Conservation (phyloP, 352 stramenopile genomes). For the Phytophthora fragariae region DNA sequence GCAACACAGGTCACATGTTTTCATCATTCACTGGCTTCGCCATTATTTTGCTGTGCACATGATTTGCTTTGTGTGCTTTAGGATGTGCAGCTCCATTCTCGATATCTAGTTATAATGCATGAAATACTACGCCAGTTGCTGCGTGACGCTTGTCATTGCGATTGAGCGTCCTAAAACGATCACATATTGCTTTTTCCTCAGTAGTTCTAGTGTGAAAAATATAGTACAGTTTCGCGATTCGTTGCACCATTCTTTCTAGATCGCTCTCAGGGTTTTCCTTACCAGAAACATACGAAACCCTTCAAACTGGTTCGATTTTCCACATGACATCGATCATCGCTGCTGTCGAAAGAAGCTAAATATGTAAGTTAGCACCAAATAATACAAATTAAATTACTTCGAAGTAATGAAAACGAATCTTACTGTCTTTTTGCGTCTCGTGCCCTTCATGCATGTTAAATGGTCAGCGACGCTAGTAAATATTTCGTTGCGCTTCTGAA, state of each 20-base stretch:
- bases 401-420: not conserved
- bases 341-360: not conserved
- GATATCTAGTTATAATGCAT: too few relatives aligned
- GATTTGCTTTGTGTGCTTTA: too few relatives aligned
- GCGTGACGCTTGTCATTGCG: too few relatives aligned
- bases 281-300: not conserved
- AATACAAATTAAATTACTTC: not conserved
- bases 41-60: too few relatives aligned
- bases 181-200: too few relatives aligned
- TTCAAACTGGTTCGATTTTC: not conserved
- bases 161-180: too few relatives aligned
- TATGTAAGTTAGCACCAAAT: not conserved
- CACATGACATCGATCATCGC: not conserved
- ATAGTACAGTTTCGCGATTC: not conserved
- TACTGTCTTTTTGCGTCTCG: not conserved
- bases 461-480: conserved; percentile 1
- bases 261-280: not conserved
- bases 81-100: too few relatives aligned
- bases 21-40: too few relatives aligned
- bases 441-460: not conserved
- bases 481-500: not conserved
- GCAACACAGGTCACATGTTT: too few relatives aligned
- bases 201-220: not conserved
- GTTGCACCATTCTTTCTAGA: not conserved
- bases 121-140: too few relatives aligned